These are phyloP conservation scores for Drechslerella coelobrocha DNA, from an alignment of 2,329 filamentous ascomycete species.

Conservation along the genomic window DNA sequence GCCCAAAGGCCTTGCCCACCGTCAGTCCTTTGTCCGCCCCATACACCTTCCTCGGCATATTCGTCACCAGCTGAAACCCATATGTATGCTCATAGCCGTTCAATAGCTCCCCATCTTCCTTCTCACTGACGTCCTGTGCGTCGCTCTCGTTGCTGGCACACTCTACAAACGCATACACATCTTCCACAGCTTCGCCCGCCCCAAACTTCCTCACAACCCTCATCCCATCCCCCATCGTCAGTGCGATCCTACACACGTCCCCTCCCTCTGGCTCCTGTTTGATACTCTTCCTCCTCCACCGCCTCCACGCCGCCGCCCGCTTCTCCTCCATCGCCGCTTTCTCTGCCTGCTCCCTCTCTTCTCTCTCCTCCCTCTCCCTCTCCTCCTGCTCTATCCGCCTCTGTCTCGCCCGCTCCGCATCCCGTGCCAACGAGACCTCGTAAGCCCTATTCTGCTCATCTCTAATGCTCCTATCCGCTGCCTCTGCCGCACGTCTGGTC, in stretches of 20 bases:
- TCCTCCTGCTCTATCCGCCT: conserved; percentile 71
- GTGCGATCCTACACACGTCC: conserved; percentile 65
- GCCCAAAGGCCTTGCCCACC: conserved; percentile 75
- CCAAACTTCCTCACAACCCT: conserved; percentile 79
- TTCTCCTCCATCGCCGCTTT: conserved; percentile 52
- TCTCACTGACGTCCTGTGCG: conserved; percentile 58
- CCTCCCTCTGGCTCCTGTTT: conserved; percentile 71
- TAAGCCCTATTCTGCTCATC: conserved; percentile 92
- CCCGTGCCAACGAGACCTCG: conserved; percentile 84
- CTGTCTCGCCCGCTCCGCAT: conserved; percentile 82
- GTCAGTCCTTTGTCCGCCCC: conserved; percentile 71
- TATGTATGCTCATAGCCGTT: conserved; percentile 76
- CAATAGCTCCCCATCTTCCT: conserved; percentile 42
- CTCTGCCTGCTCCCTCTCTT: conserved; percentile 59
- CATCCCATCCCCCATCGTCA: conserved; percentile 70
- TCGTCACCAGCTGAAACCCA: conserved; percentile 81
- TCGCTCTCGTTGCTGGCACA: conserved; percentile 74
- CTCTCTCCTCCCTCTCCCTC: conserved; percentile 59
- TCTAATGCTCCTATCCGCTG: conserved; percentile 80
- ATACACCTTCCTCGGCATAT: conserved; percentile 83
- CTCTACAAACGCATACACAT: conserved; percentile 95
- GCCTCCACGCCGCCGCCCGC: conserved; percentile 66
- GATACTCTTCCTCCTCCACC: conserved; percentile 76
- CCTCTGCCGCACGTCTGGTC: conserved; percentile 78
- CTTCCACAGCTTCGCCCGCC: conserved; percentile 75